Evolutionary conservation across 352 stramenopile species (phyloP), one percentile per base, ranked within the genome.

Genomic region (Pythium phragmitis): DNA sequence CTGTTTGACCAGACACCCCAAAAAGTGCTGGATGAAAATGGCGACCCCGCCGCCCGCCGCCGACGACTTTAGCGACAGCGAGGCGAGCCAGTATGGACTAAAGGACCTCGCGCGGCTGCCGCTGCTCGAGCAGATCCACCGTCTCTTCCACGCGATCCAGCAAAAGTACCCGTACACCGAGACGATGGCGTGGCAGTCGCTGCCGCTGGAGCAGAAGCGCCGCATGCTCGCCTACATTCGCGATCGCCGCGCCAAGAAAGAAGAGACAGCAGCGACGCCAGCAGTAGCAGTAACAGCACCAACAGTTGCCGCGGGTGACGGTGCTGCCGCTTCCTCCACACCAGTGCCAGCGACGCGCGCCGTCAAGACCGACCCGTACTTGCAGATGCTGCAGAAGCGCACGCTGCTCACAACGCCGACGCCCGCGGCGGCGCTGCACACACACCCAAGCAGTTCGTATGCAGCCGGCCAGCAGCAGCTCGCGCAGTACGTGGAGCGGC

Each of bases 181-280:
- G 80, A 95, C 87, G 39, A 65, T 68, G 17, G 82, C 83, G 52
- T 95, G 87, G 87, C 91, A 82, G 72, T 73, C 65, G 30, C 56
- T 95, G 54, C 79, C 87, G 7, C 53, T 92, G 6, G 83, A 90
- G 1, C 82, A 92, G 60, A 95, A 95, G 73, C 76, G 82, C 48
- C 73, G 74, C 55, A 91, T 95, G 80, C 73, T 95, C 45, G 65
- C 76, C 41, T 95, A 95, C 67, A 95, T 95, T 58, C 83, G 85
- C 49, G 60, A 72, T 33, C 60, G 66, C 30, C 66, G 66, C 47
- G 72, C 83, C 33, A 88, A 82, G 67, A 77, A 82, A 34, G 43
- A 80, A 75, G 51, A 19, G 26, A 36, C 26, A 59, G 28, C 36
- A 39, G n/a, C 65, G 17, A 1, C 65, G 16, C 1, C 56, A 13